Percentiles rank a stretch among this genome's conserved stretches.
phyloP scores from a whole-genome alignment of 1,284 basidiomycete genomes.

The Puccinia polysora region DNA sequence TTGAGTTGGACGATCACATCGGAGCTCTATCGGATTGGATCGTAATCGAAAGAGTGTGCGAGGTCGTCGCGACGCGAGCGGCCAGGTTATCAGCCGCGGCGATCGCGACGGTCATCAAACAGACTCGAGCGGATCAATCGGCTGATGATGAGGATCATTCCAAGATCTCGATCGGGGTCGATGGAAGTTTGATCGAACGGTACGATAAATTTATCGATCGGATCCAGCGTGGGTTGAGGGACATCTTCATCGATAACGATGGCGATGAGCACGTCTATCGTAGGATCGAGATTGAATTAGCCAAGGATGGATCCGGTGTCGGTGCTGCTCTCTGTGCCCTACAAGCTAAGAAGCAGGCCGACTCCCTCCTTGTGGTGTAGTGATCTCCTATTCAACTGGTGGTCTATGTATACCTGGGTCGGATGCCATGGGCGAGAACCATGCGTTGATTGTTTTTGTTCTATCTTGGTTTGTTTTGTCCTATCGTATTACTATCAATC shows the following conservation, averaged over 20 bases:
- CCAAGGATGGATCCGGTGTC: slow-evolving; percentile 95
- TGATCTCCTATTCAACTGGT: too few species aligned
- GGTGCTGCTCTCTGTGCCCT: slow-evolving; percentile 65
- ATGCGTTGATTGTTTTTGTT: too few species aligned
- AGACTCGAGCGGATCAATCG: slow-evolving; percentile 63
- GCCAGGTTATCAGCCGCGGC: slow-evolving; percentile 78
- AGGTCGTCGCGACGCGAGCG: slow-evolving; percentile 73
- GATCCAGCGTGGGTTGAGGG: slow-evolving; percentile 68
- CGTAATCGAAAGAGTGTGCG: slow-evolving; percentile 73
- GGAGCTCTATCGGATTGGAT: slow-evolving; percentile 59
- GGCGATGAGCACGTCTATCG: slow-evolving; percentile 74
- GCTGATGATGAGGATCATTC: slow-evolving; percentile 60
- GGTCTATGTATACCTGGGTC: too few species aligned
- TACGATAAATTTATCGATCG: slow-evolving; percentile 77
- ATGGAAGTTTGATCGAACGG: slow-evolving; percentile 85
- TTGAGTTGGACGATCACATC: not conserved
- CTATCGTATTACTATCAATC: too few species aligned
- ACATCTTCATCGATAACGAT: too few species aligned
- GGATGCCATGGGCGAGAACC: too few species aligned
- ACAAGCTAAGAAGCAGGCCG: slow-evolving; percentile 41
- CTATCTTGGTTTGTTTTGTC: too few species aligned
- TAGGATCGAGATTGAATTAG: slow-evolving; percentile 76
- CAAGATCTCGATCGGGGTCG: slow-evolving; percentile 66
- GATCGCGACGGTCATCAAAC: slow-evolving; percentile 75
- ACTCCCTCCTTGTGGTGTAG: too few species aligned